Conservation (phyloP, 108 stramenopile genomes). For the Stephanodiscus triporus region DNA sequence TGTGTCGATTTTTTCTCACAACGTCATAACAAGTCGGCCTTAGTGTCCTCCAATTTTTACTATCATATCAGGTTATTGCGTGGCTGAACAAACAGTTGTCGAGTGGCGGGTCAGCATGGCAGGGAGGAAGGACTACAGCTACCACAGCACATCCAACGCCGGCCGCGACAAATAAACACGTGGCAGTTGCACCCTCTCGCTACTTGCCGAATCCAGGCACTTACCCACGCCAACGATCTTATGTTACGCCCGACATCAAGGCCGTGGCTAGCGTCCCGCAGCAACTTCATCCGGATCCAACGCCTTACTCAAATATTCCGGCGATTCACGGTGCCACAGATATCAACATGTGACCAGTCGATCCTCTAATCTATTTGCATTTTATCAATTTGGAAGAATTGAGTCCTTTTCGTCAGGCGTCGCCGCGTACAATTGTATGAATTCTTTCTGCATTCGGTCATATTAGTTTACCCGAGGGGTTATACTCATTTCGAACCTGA, state of each 20-base stretch:
- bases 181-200: background rate
- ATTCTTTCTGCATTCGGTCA: no score
- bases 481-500: no score
- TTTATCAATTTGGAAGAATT: no score
- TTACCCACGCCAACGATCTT: background rate
- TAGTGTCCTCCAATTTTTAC: background rate
- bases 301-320: background rate
- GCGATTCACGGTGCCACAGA: background rate
- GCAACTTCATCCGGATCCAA: slow-evolving; percentile 12
- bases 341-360: background rate
- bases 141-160: slow-evolving; percentile 2
- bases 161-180: slow-evolving; percentile 1
- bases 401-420: no score
- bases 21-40: background rate
- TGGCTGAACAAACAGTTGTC: slow-evolving; percentile 49
- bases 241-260: slow-evolving; percentile 14
- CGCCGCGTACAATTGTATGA: no score
- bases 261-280: background rate
- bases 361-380: no score
- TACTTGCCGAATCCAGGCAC: background rate
- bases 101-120: slow-evolving; percentile 20
- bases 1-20: background rate
- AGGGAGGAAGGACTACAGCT: slow-evolving; percentile 2
- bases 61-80: slow-evolving; percentile 34
- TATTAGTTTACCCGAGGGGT: no score